Percentiles rank a stretch among this genome's conserved stretches.
Conservation (phyloP, 805 yeast genomes). For the Ogataea saltuana region DNA sequence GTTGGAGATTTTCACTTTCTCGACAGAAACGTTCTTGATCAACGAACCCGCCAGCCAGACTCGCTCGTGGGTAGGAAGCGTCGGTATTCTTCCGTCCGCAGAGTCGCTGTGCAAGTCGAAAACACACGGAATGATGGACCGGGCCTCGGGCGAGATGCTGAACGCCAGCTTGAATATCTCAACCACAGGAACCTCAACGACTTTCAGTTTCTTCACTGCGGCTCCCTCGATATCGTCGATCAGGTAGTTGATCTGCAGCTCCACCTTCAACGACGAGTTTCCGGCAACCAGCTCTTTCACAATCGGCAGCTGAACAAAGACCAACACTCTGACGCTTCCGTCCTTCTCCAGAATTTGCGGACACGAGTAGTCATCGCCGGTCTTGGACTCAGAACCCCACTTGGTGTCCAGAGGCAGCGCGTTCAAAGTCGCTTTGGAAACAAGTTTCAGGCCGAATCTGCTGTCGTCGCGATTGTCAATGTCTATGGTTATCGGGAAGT, state of each 20-base stretch:
- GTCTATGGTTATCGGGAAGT: conserved; percentile 24
- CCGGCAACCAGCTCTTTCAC: conserved; percentile 16
- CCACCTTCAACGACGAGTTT: conserved; percentile 15
- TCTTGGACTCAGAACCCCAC: conserved; percentile 24
- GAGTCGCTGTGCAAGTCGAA: conserved; percentile 20
- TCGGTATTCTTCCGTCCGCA: conserved; percentile 15
- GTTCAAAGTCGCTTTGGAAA: conserved; percentile 14
- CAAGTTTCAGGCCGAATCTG: conserved; percentile 32
- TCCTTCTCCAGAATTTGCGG: conserved; percentile 14
- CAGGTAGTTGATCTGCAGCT: conserved; percentile 26
- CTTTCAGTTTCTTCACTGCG: conserved; percentile 30
- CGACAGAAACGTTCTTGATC: conserved; percentile 32
- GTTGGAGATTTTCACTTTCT: conserved; percentile 38
- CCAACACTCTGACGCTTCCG: not conserved
- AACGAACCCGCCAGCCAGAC: conserved; percentile 37
- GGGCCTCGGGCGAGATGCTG: conserved; percentile 35
- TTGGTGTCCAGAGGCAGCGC: conserved; percentile 14
- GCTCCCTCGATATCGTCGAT: conserved; percentile 34
- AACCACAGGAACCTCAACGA: conserved; percentile 28
- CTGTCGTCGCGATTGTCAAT: conserved; percentile 37
- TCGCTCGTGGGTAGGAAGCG: conserved; percentile 36
- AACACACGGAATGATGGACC: conserved; percentile 30
- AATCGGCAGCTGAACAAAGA: conserved; percentile 25
- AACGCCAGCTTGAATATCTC: conserved; percentile 35
- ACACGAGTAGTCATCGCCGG: conserved; percentile 7